A percentile compares a stretch with the other conserved stretches of the same genome.
phyloP scores from a whole-genome alignment of 148 eudicot species.

The Polygonum aviculare region DNA sequence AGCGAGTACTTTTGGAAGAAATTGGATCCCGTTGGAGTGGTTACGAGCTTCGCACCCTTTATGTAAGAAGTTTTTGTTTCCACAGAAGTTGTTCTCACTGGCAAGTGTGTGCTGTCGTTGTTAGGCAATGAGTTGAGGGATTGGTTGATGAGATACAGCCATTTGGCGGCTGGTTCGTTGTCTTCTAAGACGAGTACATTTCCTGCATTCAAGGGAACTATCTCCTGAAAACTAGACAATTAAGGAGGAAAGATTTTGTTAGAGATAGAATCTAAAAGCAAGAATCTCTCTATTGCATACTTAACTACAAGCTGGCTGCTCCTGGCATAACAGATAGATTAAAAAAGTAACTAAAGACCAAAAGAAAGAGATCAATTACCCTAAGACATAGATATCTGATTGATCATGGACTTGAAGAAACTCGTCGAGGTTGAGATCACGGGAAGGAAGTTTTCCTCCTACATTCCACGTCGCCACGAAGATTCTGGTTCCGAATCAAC shows the following conservation, averaged over 20 bases:
- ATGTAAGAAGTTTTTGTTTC: conserved; percentile 13
- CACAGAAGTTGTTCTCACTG: conserved; percentile 20
- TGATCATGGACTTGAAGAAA: conserved; percentile 43
- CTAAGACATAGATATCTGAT: conserved; percentile 55
- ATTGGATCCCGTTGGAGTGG: conserved; percentile 22
- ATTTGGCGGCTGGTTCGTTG: conserved; percentile 61
- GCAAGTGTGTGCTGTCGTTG: neutral
- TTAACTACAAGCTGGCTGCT: too few species aligned
- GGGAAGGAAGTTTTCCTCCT: conserved; percentile 48
- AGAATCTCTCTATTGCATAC: neutral
- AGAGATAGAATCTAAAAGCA: neutral
- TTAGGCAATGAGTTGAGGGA: conserved; percentile 29
- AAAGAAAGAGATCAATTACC: conserved; percentile 28
- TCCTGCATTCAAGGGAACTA: conserved; percentile 72
- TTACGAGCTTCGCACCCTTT: conserved; percentile 11
- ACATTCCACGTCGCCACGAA: conserved; percentile 72
- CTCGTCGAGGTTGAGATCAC: conserved; percentile 43
- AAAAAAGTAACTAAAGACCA: neutral
- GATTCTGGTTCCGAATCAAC: conserved; percentile 23
- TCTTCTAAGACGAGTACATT: conserved; percentile 66
- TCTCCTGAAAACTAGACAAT: conserved; percentile 60
- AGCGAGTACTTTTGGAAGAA: conserved; percentile 50
- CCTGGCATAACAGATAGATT: neutral
- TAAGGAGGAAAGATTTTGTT: neutral
- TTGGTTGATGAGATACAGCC: conserved; percentile 49